These are phyloP conservation scores for Taphrina wiesneri DNA, from an alignment of 1,139 yeast species.

Conservation along the genomic window DNA sequence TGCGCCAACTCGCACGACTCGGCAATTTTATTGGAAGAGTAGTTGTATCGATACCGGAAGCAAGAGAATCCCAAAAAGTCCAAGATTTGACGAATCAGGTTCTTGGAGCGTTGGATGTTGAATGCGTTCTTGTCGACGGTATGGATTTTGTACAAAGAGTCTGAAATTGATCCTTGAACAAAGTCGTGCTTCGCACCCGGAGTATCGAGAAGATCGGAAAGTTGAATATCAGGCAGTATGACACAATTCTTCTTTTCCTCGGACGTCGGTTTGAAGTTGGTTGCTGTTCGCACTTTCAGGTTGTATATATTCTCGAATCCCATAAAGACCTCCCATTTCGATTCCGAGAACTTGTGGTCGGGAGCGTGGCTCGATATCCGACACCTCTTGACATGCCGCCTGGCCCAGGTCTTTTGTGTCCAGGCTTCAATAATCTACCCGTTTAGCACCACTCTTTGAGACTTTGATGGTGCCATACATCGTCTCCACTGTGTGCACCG, in stretches of 20 bases:
- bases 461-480: neutral
- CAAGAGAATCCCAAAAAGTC: conserved; percentile 27
- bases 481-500: conserved; percentile 28
- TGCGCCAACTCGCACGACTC: conserved; percentile 23
- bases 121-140: conserved; percentile 21
- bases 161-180: conserved; percentile 19
- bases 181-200: conserved; percentile 29
- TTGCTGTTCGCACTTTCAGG: conserved; percentile 20
- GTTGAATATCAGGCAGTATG: conserved; percentile 5
- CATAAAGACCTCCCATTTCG: conserved; percentile 18
- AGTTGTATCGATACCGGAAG: conserved; percentile 31
- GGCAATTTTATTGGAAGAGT: conserved; percentile 15
- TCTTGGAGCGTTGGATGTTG: conserved; percentile 32
- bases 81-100: conserved; percentile 24
- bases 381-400: conserved; percentile 14
- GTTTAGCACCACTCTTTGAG: neutral
- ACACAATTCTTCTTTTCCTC: conserved; percentile 1
- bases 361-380: conserved; percentile 10
- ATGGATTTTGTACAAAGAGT: conserved; percentile 27
- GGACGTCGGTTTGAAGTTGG: conserved; percentile 7
- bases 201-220: neutral
- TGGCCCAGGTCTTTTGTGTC: conserved; percentile 13
- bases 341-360: conserved; percentile 9
- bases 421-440: conserved; percentile 18
- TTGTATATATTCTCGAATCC: conserved; percentile 30